These are phyloP conservation scores for Raffaelea deltoideospora DNA, from an alignment of 2,329 filamentous ascomycete genomes.

Conservation along the genomic window DNA sequence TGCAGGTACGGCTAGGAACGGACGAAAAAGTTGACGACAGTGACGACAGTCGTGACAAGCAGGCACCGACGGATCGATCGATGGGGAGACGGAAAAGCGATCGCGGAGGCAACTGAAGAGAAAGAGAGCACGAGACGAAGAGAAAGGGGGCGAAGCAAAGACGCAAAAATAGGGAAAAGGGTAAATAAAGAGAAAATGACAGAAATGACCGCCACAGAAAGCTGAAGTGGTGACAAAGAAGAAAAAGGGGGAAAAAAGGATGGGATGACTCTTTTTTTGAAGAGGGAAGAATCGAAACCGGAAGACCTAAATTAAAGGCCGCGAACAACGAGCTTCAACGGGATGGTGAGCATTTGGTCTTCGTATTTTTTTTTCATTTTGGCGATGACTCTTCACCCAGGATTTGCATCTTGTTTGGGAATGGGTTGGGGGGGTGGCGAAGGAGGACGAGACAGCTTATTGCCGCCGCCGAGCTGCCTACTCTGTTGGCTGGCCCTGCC, in stretches of 20 bases:
- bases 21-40: too few relatives aligned
- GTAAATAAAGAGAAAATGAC: neutral
- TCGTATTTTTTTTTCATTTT: slow-evolving; percentile 9
- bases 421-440: slow-evolving; percentile 8
- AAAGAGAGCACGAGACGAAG: neutral
- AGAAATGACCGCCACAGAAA: too few relatives aligned
- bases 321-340: slow-evolving; percentile 7
- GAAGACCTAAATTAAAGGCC: slow-evolving; percentile 4
- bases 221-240: slow-evolving; percentile 3
- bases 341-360: too few relatives aligned
- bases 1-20: too few relatives aligned
- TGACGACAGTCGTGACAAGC: too few relatives aligned
- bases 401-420: slow-evolving; percentile 1
- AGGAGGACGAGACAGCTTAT: slow-evolving; percentile 7
- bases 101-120: neutral
- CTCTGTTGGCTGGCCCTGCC: too few relatives aligned
- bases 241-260: slow-evolving; percentile 1
- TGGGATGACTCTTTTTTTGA: neutral
- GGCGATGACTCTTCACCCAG: slow-evolving; percentile 9
- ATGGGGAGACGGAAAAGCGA: neutral
- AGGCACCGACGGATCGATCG: too few relatives aligned
- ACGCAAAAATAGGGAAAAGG: neutral
- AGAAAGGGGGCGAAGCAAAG: slow-evolving; percentile 1
- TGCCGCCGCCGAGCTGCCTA: slow-evolving; percentile 6
- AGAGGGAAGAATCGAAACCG: neutral